Percentiles rank a stretch among this genome's conserved stretches.
These are phyloP conservation scores for Colletotrichum sidae DNA, from an alignment of 2,329 filamentous ascomycete genomes.

Conservation along the genomic window DNA sequence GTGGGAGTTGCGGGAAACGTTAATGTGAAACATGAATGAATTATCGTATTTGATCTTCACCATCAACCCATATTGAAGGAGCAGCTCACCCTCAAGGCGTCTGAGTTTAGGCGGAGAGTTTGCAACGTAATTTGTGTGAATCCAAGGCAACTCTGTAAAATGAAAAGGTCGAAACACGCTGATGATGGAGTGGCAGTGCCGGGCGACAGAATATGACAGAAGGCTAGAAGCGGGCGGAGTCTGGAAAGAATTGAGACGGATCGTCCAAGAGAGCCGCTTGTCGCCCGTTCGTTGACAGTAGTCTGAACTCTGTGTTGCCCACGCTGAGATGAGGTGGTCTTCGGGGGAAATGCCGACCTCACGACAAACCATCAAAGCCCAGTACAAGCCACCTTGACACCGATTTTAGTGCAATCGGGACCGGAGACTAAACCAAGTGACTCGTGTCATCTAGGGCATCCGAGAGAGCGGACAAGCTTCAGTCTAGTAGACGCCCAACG, in stretches of 20 bases:
- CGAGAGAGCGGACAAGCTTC: background rate
- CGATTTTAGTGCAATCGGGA: constrained; percentile 27
- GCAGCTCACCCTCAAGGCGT: no score
- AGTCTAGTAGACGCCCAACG: constrained; percentile 6
- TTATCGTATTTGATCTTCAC: no score
- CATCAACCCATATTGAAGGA: no score
- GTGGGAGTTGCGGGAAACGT: constrained; percentile 10
- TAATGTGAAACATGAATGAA: constrained; percentile 17
- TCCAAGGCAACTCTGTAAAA: no score
- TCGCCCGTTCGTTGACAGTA: background rate
- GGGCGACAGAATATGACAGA: constrained; percentile 17
- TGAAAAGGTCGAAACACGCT: no score
- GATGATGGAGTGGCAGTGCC: constrained; percentile 9
- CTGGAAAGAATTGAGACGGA: constrained; percentile 24
- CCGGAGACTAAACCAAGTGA: constrained; percentile 10
- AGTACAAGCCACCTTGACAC: background rate
- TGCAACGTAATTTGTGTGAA: no score
- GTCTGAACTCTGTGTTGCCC: constrained; percentile 10
- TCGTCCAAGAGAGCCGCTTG: background rate
- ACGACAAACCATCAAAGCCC: constrained; percentile 15
- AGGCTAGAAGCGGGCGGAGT: constrained; percentile 19
- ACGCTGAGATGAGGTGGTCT: constrained; percentile 13
- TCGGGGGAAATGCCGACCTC: background rate
- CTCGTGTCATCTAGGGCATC: constrained; percentile 8
- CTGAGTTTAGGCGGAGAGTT: no score